Percentiles rank a stretch among this genome's conserved stretches.
Evolutionary conservation across 208 protist genomes (phyloP).

Genomic region (Eutreptiella sp.): DNA sequence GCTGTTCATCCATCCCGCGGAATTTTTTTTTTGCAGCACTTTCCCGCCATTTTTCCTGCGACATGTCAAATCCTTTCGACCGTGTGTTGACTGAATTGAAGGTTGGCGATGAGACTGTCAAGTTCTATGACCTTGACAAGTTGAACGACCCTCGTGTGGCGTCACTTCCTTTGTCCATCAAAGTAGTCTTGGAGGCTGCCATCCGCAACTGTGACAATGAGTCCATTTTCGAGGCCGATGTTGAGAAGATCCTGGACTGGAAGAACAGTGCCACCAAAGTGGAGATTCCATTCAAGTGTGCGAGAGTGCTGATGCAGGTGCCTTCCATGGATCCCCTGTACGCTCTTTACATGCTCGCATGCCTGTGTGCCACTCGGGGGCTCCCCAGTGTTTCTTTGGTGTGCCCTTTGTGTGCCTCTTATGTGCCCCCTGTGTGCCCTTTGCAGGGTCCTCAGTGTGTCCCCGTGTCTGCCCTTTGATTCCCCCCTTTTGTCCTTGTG

Average conservation of each 20-base stretch:
- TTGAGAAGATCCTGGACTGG: conserved; percentile 88
- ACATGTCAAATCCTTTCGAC: conserved; percentile 26
- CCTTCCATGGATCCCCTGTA: conserved; percentile 4
- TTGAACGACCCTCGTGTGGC: conserved; percentile 25
- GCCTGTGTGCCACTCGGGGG: neutral
- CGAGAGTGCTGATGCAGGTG: conserved; percentile 89
- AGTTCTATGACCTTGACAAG: conserved; percentile 31
- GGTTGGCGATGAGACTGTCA: conserved; percentile 4
- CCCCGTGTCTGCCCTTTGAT: too few species aligned
- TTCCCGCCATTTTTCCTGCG: too few species aligned
- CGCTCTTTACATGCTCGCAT: neutral
- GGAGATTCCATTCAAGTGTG: conserved; percentile 91
- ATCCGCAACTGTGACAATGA: conserved; percentile 92
- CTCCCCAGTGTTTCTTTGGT: too few species aligned
- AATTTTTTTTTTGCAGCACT: too few species aligned
- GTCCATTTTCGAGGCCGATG: conserved; percentile 71
- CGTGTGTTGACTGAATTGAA: conserved; percentile 5
- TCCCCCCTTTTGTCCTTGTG: too few species aligned
- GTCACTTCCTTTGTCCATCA: conserved; percentile 86
- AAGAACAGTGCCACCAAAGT: conserved; percentile 73
- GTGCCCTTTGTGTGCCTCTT: too few species aligned
- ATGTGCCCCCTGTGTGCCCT: too few species aligned
- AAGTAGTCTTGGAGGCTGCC: conserved; percentile 87
- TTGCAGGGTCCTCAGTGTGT: too few species aligned
- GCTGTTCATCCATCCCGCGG: too few species aligned